Conservation (phyloP, 2,329 filamentous ascomycete genomes). For the Monosporascus sp. region DNA sequence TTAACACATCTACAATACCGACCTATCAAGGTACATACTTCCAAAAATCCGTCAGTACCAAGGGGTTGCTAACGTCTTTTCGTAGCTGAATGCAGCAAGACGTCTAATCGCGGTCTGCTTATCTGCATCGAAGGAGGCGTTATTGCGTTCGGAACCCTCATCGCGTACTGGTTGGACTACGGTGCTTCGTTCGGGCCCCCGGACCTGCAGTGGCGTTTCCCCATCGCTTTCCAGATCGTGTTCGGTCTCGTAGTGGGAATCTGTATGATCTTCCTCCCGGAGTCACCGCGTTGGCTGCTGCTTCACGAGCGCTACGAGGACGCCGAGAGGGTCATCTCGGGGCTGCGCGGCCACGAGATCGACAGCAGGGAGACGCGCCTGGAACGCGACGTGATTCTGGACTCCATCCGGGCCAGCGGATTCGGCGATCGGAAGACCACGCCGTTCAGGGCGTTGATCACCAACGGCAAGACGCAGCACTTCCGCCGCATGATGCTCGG, state of each 20-base stretch:
- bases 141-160: conserved; percentile 40
- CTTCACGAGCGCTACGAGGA: conserved; percentile 44
- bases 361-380: conserved; percentile 52
- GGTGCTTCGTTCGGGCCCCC: conserved; percentile 37
- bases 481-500: conserved; percentile 60
- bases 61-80: conserved; percentile 3
- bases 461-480: conserved; percentile 59
- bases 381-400: conserved; percentile 57
- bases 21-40: conserved; percentile 36
- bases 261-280: conserved; percentile 40
- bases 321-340: conserved; percentile 29
- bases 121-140: conserved; percentile 40
- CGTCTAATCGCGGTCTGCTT: conserved; percentile 36
- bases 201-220: conserved; percentile 50
- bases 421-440: conserved; percentile 39
- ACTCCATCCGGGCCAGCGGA: conserved; percentile 55
- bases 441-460: conserved; percentile 50
- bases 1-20: conserved; percentile 42
- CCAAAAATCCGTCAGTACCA: too few species aligned
- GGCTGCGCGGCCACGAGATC: conserved; percentile 36
- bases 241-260: conserved; percentile 39
- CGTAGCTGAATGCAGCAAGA: conserved; percentile 39
- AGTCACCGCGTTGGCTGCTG: conserved; percentile 41
- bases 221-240: conserved; percentile 43
- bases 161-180: conserved; percentile 48